phyloP scores from a whole-genome alignment of 768 basidiomycete genomes.

The Lentinula sp. region DNA sequence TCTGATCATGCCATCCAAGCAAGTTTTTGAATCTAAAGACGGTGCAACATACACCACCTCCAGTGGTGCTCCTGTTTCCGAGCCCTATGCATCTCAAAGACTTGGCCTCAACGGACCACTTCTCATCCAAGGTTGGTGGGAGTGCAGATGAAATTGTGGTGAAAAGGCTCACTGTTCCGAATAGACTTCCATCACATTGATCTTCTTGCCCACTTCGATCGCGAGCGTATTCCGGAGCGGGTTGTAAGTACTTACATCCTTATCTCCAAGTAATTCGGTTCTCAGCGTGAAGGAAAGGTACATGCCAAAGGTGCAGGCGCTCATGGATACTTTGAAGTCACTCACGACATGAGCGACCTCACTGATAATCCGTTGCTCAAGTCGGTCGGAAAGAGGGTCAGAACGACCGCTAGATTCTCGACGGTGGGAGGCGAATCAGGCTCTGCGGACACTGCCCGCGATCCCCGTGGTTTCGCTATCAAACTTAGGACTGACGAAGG shows the following conservation, averaged over 20 bases:
- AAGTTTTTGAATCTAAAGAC: slow-evolving; percentile 49
- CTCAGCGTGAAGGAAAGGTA: slow-evolving; percentile 45
- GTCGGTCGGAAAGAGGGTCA: slow-evolving; percentile 60
- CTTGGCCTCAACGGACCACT: slow-evolving; percentile 76
- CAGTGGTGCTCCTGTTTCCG: slow-evolving; percentile 68
- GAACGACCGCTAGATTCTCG: slow-evolving; percentile 81
- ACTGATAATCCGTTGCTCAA: slow-evolving; percentile 67
- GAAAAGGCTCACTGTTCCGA: not conserved
- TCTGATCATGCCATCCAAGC: slow-evolving; percentile 54
- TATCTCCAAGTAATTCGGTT: slow-evolving; percentile 14
- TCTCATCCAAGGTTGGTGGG: slow-evolving; percentile 68
- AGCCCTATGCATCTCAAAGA: slow-evolving; percentile 78
- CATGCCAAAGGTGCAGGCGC: slow-evolving; percentile 92
- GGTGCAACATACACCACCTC: slow-evolving; percentile 77
- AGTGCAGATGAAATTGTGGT: not conserved
- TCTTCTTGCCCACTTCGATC: slow-evolving; percentile 86
- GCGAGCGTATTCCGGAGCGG: slow-evolving; percentile 95
- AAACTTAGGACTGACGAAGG: slow-evolving; percentile 89
- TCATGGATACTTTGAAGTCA: slow-evolving; percentile 90
- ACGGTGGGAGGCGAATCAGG: slow-evolving; percentile 90
- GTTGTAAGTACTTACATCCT: slow-evolving; percentile 43
- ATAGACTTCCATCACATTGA: slow-evolving; percentile 87
- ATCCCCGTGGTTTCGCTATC: slow-evolving; percentile 89
- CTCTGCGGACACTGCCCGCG: slow-evolving; percentile 87
- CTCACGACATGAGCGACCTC: slow-evolving; percentile 78